Base-by-base conservation (phyloP, 306 rosid genomes). In the Trifolium pratense region DNA sequence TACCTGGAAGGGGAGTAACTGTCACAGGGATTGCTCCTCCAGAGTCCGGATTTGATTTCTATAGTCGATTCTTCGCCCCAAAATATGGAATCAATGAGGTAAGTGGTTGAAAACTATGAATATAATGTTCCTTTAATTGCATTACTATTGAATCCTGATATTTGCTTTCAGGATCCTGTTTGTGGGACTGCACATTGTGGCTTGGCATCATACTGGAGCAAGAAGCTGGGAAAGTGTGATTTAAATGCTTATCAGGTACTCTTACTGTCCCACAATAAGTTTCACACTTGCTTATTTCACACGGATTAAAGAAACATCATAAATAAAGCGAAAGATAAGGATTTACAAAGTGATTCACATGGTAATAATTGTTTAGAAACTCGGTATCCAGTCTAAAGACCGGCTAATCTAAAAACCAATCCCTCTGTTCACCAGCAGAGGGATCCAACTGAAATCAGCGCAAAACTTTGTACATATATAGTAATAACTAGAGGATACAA, bases 121-220 rank as follows among this genome's bases (percentile, higher is more conserved):
- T 18, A 52, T 9, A 52, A 52, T 52, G 58, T 52, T 18, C 26
- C 57, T 16, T 17, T 2, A 16, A 4, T 49, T 49, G 21, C 20
- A 52, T 52, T 52, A 14, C 0, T 9, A 18, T 17, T 53, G 59
- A 7, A 12, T 52, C 13, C 29, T 46, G 17, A 16, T 7, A 42
- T 64, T 53, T 17, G 17, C 45, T 67, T 76, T 70, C 75, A 86
- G 97, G 96, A 89, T 85, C 90, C 92, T 55, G 92, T 81, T 58
- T 53, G 76, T 73, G 92, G 95, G 70, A 87, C 83, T 75, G 92
- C 90, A 60, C 91, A 89, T 66, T 89, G 96, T 81, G 83, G 83
- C 62, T 83, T 91, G 73, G 90, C 89, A 73, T 29, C 73, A 8
- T 86, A 87, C 61, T 91, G 96, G 92, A 80, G 88, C 83, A 80